phyloP scores from a whole-genome alignment of 371 early-diverging fungal species.

The Lichtheimia hyalospora region DNA sequence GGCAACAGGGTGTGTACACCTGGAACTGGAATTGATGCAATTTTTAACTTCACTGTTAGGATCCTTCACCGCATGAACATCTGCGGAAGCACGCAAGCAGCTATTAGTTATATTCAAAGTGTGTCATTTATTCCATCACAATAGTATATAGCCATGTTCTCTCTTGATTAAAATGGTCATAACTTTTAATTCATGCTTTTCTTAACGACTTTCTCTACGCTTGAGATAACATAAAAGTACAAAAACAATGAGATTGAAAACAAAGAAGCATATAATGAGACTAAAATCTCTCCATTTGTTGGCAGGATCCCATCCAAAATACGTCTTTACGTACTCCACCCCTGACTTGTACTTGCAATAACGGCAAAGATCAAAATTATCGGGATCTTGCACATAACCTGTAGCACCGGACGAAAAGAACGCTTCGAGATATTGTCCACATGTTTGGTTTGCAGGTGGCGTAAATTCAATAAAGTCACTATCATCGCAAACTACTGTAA shows the following conservation, averaged over 20 bases:
- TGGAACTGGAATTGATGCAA: too few species aligned
- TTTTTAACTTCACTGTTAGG: too few species aligned
- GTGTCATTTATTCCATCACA: too few species aligned
- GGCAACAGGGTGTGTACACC: too few species aligned
- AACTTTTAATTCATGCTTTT: background rate
- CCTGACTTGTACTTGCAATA: conserved; percentile 61
- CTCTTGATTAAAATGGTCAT: too few species aligned
- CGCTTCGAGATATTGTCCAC: conserved; percentile 51
- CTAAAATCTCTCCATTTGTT: conserved; percentile 72
- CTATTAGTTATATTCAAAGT: too few species aligned
- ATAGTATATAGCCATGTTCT: too few species aligned
- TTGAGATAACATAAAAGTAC: conserved; percentile 21
- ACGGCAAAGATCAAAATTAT: conserved; percentile 47
- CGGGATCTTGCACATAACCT: conserved; percentile 55
- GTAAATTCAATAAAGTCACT: conserved; percentile 50
- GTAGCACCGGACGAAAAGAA: conserved; percentile 40
- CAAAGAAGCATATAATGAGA: conserved; percentile 47
- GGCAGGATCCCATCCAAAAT: conserved; percentile 27
- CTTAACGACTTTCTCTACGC: conserved; percentile 23
- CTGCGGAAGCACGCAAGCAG: too few species aligned
- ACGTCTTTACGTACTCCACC: conserved; percentile 43
- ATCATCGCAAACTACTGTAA: conserved; percentile 44
- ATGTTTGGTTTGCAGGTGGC: conserved; percentile 59
- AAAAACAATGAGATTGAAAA: conserved; percentile 47
- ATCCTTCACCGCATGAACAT: too few species aligned